Percentiles rank a stretch among this genome's conserved stretches.
Conservation (phyloP, 139 green algal genomes). For the Zygnema cylindricum region DNA sequence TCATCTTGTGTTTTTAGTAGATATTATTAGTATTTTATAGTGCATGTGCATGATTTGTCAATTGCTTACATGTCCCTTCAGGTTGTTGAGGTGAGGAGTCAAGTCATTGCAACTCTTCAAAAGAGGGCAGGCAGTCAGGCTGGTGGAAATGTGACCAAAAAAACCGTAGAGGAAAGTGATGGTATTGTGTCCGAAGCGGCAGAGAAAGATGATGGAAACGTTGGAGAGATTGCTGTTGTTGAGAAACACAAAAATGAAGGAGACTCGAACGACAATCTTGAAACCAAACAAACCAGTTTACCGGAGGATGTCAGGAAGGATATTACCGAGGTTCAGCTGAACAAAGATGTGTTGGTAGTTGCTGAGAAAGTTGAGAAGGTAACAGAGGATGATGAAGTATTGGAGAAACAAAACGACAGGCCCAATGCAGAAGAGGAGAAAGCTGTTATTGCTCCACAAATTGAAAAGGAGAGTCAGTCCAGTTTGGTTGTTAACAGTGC, state of each 20-base stretch:
- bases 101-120: background rate
- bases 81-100: slow-evolving; percentile 5
- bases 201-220: background rate
- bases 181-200: background rate
- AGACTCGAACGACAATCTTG: too few species aligned
- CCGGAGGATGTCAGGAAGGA: too few species aligned
- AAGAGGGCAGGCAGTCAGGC: background rate
- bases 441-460: background rate
- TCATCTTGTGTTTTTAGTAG: too few species aligned
- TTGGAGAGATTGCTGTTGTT: too few species aligned
- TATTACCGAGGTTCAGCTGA: too few species aligned
- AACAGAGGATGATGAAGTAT: background rate
- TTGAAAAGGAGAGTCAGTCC: background rate
- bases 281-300: too few species aligned
- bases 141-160: background rate
- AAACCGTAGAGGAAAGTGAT: background rate
- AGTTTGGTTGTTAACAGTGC: background rate
- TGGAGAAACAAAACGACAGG: background rate
- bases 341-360: too few species aligned
- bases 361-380: slow-evolving; percentile 7
- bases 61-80: too few species aligned
- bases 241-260: too few species aligned
- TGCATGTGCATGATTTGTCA: too few species aligned
- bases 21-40: too few species aligned
- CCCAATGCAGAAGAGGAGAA: background rate